phyloP scores from a whole-genome alignment of 1,139 yeast species.

The Lizanozyma gosingica region DNA sequence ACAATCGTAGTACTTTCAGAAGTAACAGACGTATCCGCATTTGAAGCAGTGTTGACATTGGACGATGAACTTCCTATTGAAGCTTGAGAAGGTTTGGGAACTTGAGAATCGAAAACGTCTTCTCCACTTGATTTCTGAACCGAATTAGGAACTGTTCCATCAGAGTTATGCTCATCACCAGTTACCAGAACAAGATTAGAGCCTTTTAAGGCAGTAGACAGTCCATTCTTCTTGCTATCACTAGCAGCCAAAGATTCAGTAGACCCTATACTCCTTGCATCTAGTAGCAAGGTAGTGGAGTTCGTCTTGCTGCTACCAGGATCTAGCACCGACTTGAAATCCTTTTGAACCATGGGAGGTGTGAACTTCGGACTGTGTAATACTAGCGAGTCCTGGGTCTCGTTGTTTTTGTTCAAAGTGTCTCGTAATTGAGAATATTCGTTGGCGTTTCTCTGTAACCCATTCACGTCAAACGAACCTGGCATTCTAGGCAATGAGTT shows the following conservation, averaged over 20 bases:
- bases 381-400: conserved; percentile 3
- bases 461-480: conserved; percentile 52
- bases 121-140: not conserved
- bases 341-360: conserved; percentile 10
- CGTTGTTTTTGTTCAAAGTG: conserved; percentile 7
- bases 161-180: not conserved
- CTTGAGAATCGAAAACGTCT: not conserved
- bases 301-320: not conserved
- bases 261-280: not conserved
- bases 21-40: not conserved
- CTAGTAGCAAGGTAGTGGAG: not conserved
- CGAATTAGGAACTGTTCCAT: not conserved
- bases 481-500: conserved; percentile 48
- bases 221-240: not conserved
- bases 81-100: not conserved
- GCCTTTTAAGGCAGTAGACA: not conserved
- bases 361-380: conserved; percentile 2
- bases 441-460: conserved; percentile 22
- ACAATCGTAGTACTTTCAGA: not conserved
- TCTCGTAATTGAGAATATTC: conserved; percentile 16
- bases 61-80: not conserved
- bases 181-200: not conserved
- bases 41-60: not conserved
- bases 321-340: conserved; percentile 37
- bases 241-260: not conserved